Base-by-base conservation (phyloP, 495 filamentous ascomycete species). In the Aspergillus egyptiacus region DNA sequence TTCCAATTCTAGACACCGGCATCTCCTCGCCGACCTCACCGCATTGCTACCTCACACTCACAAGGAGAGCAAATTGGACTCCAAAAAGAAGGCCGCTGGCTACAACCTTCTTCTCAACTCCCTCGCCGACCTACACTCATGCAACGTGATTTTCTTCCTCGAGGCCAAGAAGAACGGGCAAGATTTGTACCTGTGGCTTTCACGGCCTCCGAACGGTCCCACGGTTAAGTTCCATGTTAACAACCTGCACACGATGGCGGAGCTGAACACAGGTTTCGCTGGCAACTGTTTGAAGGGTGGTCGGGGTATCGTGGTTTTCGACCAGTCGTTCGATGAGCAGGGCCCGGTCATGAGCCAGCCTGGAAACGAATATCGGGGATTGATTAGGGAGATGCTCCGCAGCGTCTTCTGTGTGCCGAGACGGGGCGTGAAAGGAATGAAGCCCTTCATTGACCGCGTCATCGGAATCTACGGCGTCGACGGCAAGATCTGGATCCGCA, bases 111-210 rank as follows among this genome's bases (percentile, higher is more conserved):
- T 95, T 59, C 79, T 99, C 6, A 97, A 97, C 72, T 91, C 95
- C 64, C 82, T 97, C 13, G 93, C 93, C 31, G 91, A 99, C 56
- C 80, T 99, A 15, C 95, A 96, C 76, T 97, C 96, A 57, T 96
- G 91, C 81, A 99, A 99, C 71, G 93, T 96, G 67, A 83, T 97
- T 42, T 77, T 95, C 52, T 99, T 95, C 71, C 93, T 96, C 64
- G 93, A 98, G 71, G 93, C 90, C 45, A 75, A 89, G 52, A 98
- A 97, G 69, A 70, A 67, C 30, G 89, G 87, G 30, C 84, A 94
- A 65, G 93, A 97, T 75, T 70, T 94, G 27, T 98, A 96, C 64
- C 76, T 91, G 35, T 96, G 91, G 91, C 78, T 96, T 62, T 80
- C 85, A 67, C 94, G 94, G 61, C 84, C 89, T 2, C 93, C 93